Conservation (phyloP, 1,139 yeast species). For the Wickerhamomyces sp. region DNA sequence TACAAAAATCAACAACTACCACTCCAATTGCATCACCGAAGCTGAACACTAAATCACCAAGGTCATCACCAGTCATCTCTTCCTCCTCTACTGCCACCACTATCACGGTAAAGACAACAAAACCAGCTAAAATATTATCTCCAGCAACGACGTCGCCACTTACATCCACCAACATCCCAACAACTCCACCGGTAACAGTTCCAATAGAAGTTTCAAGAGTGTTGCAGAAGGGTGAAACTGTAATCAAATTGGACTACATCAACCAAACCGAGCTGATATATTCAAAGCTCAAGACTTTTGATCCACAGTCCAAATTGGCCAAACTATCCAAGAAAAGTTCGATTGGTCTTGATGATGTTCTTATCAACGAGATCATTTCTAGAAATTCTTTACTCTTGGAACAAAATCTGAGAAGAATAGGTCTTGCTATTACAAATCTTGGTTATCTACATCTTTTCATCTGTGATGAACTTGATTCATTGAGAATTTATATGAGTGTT, state of each 20-base stretch:
- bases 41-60: background rate
- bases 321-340: slow-evolving; percentile 17
- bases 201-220: slow-evolving; percentile 10
- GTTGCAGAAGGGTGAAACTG: slow-evolving; percentile 23
- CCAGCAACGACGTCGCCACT: too few species aligned
- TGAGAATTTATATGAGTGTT: slow-evolving; percentile 43
- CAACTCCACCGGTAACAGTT: too few species aligned
- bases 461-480: slow-evolving; percentile 17
- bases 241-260: slow-evolving; percentile 36
- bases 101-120: too few species aligned
- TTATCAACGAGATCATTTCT: slow-evolving; percentile 36
- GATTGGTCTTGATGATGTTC: slow-evolving; percentile 30
- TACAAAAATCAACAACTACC: background rate
- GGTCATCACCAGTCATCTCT: background rate
- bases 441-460: slow-evolving; percentile 31
- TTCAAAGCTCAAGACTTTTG: slow-evolving; percentile 10
- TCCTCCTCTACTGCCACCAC: too few species aligned
- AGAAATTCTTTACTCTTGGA: slow-evolving; percentile 34
- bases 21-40: background rate
- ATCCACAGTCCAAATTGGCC: slow-evolving; percentile 15
- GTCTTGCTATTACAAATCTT: slow-evolving; percentile 31
- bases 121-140: too few species aligned
- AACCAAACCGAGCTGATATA: slow-evolving; percentile 31
- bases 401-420: slow-evolving; percentile 30
- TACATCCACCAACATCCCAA: too few species aligned